Percentiles rank a stretch among this genome's conserved stretches.
Conservation (phyloP, 202 grass and related monocot species). For the Eragrostis tef region DNA sequence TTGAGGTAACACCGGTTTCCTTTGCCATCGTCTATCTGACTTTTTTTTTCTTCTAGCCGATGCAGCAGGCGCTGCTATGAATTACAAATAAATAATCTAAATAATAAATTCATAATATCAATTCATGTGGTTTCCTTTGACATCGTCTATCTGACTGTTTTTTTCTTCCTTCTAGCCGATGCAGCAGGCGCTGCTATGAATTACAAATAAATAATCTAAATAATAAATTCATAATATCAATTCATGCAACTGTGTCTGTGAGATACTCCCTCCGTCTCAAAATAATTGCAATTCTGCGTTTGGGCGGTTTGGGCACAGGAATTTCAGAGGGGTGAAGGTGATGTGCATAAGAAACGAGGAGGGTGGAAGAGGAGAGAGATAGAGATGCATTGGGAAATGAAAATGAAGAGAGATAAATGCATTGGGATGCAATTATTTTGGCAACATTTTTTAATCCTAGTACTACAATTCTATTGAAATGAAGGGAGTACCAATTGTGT, state of each 20-base stretch:
- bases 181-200: not conserved
- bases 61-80: not conserved
- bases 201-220: not conserved
- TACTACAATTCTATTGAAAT: no score
- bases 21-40: not conserved
- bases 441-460: no score
- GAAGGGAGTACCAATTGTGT: not conserved
- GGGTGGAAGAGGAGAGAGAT: no score
- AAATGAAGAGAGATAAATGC: no score
- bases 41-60: not conserved
- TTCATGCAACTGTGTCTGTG: not conserved
- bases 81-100: not conserved
- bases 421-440: no score
- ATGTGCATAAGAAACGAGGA: no score
- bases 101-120: not conserved
- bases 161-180: not conserved
- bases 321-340: no score
- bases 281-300: no score
- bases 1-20: conserved; percentile 68
- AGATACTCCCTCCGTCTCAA: not conserved
- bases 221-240: not conserved
- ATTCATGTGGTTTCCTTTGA: conserved; percentile 9
- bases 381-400: no score
- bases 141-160: not conserved
- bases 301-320: no score